A percentile compares a stretch with the other conserved stretches of the same genome.
These are phyloP conservation scores for Rostrohypoxylon terebratum DNA, from an alignment of 495 filamentous ascomycete species.

Conservation along the genomic window DNA sequence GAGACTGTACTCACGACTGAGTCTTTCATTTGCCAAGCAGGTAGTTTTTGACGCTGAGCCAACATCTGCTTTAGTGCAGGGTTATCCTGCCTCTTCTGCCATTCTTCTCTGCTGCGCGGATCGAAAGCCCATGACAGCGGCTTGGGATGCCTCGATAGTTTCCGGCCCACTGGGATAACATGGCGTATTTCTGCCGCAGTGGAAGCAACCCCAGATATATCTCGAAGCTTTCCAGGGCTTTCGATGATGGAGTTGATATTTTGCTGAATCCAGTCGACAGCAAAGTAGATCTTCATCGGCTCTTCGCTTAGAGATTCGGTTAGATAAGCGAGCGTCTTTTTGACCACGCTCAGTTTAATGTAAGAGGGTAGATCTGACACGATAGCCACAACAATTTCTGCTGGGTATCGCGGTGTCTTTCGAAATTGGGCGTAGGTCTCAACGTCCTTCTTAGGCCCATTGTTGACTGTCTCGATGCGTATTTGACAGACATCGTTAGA, in stretches of 20 bases:
- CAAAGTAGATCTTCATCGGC: conserved; percentile 85
- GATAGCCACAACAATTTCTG: conserved; percentile 79
- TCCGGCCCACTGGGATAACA: conserved; percentile 43
- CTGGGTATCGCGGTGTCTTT: conserved; percentile 74
- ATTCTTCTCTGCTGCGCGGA: conserved; percentile 58
- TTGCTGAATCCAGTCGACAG: conserved; percentile 89
- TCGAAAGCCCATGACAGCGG: conserved; percentile 62
- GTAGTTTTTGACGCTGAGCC: conserved; percentile 73
- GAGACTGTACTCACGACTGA: conserved; percentile 78
- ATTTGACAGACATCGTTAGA: conserved; percentile 74
- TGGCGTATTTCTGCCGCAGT: conserved; percentile 63
- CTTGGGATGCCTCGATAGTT: conserved; percentile 63
- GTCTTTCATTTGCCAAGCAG: conserved; percentile 87
- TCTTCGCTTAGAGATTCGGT: conserved; percentile 76
- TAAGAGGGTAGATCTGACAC: conserved; percentile 82
- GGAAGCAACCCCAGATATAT: conserved; percentile 78
- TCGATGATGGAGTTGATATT: conserved; percentile 81
- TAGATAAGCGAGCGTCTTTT: conserved; percentile 77
- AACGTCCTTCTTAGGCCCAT: conserved; percentile 57
- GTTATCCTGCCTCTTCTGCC: conserved; percentile 58
- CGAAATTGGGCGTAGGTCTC: conserved; percentile 64
- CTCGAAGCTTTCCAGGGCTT: conserved; percentile 81
- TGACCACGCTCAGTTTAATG: conserved; percentile 89
- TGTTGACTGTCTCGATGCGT: conserved; percentile 59
- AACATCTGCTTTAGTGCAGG: conserved; percentile 77